These are phyloP conservation scores for Casuarina equisetifolia DNA, from an alignment of 306 rosid species.

Conservation along the genomic window DNA sequence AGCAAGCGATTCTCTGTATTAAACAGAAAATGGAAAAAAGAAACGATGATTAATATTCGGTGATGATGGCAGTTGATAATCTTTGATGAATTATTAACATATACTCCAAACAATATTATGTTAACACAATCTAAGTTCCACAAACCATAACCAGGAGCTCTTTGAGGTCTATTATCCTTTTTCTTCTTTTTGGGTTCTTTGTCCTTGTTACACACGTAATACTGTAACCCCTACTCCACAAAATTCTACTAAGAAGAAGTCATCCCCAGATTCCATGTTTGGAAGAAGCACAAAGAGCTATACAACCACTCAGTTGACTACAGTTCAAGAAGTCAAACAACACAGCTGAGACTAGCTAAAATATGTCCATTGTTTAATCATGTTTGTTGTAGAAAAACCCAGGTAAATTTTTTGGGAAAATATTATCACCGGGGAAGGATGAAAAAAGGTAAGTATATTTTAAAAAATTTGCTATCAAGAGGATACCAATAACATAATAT, in stretches of 20 bases:
- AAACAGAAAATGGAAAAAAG: constrained; percentile 4
- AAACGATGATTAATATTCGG: not conserved
- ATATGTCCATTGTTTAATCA: not conserved
- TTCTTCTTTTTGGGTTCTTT: not conserved
- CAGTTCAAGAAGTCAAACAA: not conserved
- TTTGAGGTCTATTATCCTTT: not conserved
- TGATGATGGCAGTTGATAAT: not conserved
- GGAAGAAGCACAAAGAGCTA: not conserved
- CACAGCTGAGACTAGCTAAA: not conserved
- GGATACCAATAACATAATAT: not conserved
- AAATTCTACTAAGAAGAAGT: not conserved
- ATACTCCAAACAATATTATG: not conserved
- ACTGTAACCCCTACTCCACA: not conserved
- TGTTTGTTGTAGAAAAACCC: not conserved
- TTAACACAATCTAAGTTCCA: not conserved
- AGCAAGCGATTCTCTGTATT: constrained; percentile 82
- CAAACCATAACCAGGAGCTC: not conserved
- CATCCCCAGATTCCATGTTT: not conserved
- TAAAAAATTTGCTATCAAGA: not conserved
- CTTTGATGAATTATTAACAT: not conserved
- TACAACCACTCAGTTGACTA: not conserved
- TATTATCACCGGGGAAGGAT: not conserved
- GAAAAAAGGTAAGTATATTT: not conserved
- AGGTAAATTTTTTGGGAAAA: not conserved
- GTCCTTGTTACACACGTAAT: not conserved